Conservation (phyloP, 2,329 filamentous ascomycete genomes). For the Albifimbria verrucaria region DNA sequence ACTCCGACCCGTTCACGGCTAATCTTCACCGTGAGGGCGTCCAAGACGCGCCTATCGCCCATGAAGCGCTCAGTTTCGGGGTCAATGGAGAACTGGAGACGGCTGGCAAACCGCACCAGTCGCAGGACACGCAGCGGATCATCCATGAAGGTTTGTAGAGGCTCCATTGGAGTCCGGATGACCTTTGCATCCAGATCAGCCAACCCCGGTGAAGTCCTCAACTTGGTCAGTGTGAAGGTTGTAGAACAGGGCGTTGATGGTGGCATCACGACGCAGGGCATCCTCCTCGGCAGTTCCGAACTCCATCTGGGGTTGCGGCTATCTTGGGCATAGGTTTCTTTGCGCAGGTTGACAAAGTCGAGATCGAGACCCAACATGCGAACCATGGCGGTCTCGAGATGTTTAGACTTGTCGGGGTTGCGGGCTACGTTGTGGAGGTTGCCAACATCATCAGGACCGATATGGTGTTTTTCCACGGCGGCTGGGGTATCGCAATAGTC, state of each 20-base stretch:
- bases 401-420: constrained; percentile 95
- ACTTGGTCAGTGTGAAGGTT: constrained; percentile 77
- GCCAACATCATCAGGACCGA: constrained; percentile 59
- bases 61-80: constrained; percentile 66
- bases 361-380: constrained; percentile 83
- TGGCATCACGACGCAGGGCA: constrained; percentile 84
- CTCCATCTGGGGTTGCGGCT: constrained; percentile 90
- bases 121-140: constrained; percentile 86
- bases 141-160: constrained; percentile 89
- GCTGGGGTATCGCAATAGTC: constrained; percentile 62
- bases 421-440: constrained; percentile 83
- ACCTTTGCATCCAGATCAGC: constrained; percentile 68
- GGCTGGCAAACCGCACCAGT: constrained; percentile 84
- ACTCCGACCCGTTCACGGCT: constrained; percentile 84
- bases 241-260: constrained; percentile 94
- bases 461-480: constrained; percentile 59
- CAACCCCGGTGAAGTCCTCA: constrained; percentile 82
- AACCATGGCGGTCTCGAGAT: constrained; percentile 87
- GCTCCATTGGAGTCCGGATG: constrained; percentile 82
- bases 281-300: constrained; percentile 92
- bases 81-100: constrained; percentile 78
- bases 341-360: constrained; percentile 90
- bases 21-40: constrained; percentile 81
- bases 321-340: constrained; percentile 85
- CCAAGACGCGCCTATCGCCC: constrained; percentile 72